Conservation (phyloP, 2,329 filamentous ascomycete genomes). For the Aspergillus ibericus region DNA sequence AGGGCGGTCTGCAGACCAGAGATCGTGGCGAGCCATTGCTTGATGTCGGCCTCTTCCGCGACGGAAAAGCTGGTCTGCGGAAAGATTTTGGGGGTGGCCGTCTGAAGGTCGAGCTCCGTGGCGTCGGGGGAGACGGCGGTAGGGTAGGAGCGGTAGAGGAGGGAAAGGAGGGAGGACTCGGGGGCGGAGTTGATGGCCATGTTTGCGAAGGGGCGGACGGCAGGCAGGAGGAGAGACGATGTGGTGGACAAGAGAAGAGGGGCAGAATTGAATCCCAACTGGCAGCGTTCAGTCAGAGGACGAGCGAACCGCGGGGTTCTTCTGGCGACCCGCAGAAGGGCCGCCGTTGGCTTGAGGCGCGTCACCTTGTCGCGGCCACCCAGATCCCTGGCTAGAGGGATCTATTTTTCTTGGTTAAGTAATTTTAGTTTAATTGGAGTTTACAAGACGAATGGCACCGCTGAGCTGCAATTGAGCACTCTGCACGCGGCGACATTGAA, state of each 20-base stretch:
- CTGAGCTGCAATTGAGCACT: background rate
- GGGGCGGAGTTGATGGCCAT: conserved; percentile 36
- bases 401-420: conserved; percentile 1
- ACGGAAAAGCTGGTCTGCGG: conserved; percentile 69
- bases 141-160: conserved; percentile 48
- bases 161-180: conserved; percentile 44
- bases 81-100: conserved; percentile 63
- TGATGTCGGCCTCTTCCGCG: conserved; percentile 81
- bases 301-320: conserved; percentile 20
- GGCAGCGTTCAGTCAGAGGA: conserved; percentile 5
- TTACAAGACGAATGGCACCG: background rate
- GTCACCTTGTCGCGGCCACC: conserved; percentile 18
- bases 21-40: conserved; percentile 82
- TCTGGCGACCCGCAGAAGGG: conserved; percentile 19
- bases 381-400: conserved; percentile 20
- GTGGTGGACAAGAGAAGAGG: conserved; percentile 26
- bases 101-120: conserved; percentile 45
- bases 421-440: background rate
- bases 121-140: conserved; percentile 39
- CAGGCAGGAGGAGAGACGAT: conserved; percentile 15
- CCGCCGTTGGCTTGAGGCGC: conserved; percentile 15
- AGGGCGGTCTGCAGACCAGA: conserved; percentile 63
- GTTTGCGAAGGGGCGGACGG: conserved; percentile 21
- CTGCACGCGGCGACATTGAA: background rate
- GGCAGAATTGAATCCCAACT: conserved; percentile 16